A percentile compares a stretch with the other conserved stretches of the same genome.
Evolutionary conservation across 768 basidiomycete species (phyloP).

Genomic region (Pisolithus sp.): DNA sequence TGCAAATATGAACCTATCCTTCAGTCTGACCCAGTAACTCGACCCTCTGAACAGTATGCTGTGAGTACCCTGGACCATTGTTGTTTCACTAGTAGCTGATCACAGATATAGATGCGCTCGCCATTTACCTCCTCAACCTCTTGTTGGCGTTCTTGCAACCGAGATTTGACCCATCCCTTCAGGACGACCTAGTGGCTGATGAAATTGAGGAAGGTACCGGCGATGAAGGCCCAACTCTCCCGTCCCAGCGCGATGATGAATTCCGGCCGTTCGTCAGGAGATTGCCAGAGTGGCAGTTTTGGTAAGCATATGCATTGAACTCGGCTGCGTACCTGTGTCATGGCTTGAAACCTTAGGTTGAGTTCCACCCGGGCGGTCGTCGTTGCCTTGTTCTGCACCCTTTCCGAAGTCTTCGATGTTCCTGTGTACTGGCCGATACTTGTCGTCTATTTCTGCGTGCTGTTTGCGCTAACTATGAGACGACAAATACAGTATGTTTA

Average conservation of each 20-base stretch:
- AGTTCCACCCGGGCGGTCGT: conserved; percentile 86
- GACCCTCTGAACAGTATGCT: conserved; percentile 46
- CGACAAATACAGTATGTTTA: conserved; percentile 83
- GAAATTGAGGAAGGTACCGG: conserved; percentile 91
- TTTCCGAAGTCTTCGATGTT: conserved; percentile 84
- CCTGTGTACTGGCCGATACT: conserved; percentile 99
- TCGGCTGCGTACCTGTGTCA: too few relatives aligned
- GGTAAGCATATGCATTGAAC: conserved; percentile 41
- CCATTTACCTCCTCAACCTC: conserved; percentile 93
- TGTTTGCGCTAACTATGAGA: conserved; percentile 93
- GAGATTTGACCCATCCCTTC: conserved; percentile 93
- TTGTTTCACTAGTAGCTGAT: not conserved
- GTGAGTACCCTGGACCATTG: conserved; percentile 37
- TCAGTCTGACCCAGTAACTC: conserved; percentile 1
- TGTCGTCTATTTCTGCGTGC: conserved; percentile 91
- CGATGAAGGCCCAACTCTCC: conserved; percentile 51
- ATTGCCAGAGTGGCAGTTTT: conserved; percentile 95
- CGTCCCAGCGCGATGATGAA: conserved; percentile 79
- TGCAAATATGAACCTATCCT: not conserved
- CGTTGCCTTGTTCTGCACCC: conserved; percentile 72
- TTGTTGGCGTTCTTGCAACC: conserved; percentile 97
- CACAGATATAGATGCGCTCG: conserved; percentile 63
- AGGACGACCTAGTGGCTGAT: conserved; percentile 88
- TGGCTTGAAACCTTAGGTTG: conserved; percentile 48
- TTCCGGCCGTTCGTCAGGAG: conserved; percentile 95